Evolutionary conservation across 805 yeast genomes (phyloP), one percentile per base, ranked within the genome.

Genomic region (Cyberlindnera maclurae): DNA sequence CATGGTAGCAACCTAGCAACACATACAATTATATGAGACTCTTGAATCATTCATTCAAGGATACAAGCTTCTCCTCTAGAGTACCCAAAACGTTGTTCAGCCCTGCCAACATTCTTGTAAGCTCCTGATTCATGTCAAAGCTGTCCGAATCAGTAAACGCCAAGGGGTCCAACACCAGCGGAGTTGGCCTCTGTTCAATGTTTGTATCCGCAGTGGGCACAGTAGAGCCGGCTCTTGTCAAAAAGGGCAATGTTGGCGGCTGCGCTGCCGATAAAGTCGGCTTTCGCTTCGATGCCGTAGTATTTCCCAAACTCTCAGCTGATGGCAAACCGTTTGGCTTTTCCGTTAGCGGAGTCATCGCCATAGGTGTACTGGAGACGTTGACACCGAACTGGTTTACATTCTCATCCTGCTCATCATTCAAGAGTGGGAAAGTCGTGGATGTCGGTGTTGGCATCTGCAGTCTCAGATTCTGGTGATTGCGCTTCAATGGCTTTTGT

Each of bases 311-410:
- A 9, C 9, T 7, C n/a, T 24, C 16, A 16, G 15, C 18, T 26
- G 27, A 11, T 17, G 24, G 15, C 17, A n/a, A 22, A 27, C 16
- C 17, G 8, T 15, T 30, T 34, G 62, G 56, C 39, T 66, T 78
- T 48, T 84, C 94, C 3, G 85, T 71, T 4, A 83, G 77, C 2
- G 93, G 94, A 0, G 94, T 84, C 93, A 84, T 83, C 0, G 85
- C 75, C 49, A 78, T 63, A 1, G 85, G 78, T 4, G 72, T 56
- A 39, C 63, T 60, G 7, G 70, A 64, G 3, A 73, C 67, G 54
- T 77, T 70, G 50, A 78, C 67, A 36, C 89, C 84, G 66, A 79
- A 78, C 52, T 83, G 84, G 55, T 82, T 77, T 32, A 80, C 71
- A 37, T 71, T 69, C 28, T 67, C 76, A 28, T 49, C 53, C 13